A percentile compares a stretch with the other conserved stretches of the same genome.
phyloP scores from a whole-genome alignment of 2,329 filamentous ascomycete genomes.

The Grosmannia penicillata region DNA sequence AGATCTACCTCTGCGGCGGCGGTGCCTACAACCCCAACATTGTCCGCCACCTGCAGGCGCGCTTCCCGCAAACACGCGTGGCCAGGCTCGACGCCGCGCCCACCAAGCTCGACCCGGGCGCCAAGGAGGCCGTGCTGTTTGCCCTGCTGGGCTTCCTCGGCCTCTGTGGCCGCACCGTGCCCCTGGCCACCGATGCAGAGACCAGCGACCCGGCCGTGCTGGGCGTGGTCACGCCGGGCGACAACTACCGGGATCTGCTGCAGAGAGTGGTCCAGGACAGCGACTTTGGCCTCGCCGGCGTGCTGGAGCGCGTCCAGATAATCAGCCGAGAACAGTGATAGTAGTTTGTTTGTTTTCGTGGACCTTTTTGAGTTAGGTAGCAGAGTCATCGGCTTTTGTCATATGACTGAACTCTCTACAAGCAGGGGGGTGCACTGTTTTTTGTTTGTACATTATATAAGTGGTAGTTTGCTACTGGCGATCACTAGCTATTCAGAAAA shows the following conservation, averaged over 20 bases:
- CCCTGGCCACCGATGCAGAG: neutral
- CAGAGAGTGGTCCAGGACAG: neutral
- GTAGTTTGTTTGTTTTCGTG: too few species aligned
- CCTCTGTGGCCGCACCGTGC: neutral
- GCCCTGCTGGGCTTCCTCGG: slow-evolving; percentile 1
- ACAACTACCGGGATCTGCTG: neutral
- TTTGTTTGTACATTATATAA: too few species aligned
- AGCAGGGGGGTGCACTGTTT: too few species aligned
- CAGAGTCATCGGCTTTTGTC: too few species aligned
- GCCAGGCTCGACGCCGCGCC: neutral
- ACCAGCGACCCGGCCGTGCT: neutral
- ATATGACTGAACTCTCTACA: too few species aligned
- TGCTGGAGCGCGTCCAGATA: neutral
- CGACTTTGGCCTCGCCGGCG: neutral
- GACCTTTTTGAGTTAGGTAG: too few species aligned
- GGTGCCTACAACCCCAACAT: slow-evolving; percentile 2
- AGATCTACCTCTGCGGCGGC: slow-evolving; percentile 1
- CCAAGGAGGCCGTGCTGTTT: slow-evolving; percentile 2
- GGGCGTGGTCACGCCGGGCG: neutral
- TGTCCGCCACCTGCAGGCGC: neutral
- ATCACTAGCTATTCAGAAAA: too few species aligned
- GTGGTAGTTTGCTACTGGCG: too few species aligned
- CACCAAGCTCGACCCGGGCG: neutral
- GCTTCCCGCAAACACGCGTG: neutral
- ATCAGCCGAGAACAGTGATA: too few species aligned